A percentile compares a stretch with the other conserved stretches of the same genome.
Conservation (phyloP, 164 flowering plant genomes). For the Houttuynia cordata region DNA sequence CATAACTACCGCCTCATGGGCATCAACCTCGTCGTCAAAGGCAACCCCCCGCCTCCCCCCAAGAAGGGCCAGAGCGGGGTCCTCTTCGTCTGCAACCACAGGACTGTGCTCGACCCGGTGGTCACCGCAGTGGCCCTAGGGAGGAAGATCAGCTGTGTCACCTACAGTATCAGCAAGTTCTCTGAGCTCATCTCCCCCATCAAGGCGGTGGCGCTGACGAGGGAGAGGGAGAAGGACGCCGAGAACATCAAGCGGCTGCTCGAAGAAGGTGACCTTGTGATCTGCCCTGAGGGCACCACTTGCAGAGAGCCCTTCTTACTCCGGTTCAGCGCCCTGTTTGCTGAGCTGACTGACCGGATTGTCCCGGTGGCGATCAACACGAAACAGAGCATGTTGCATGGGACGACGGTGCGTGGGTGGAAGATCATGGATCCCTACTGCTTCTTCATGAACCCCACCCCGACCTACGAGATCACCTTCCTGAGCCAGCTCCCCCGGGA, state of each 20-base stretch:
- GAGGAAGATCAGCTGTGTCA: constrained; percentile 67
- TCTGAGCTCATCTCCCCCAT: constrained; percentile 71
- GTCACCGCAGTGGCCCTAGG: constrained; percentile 59
- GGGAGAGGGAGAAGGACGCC: constrained; percentile 65
- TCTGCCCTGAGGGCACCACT: constrained; percentile 88
- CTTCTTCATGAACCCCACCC: constrained; percentile 79
- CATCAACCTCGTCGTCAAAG: constrained; percentile 49
- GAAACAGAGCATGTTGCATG: constrained; percentile 58
- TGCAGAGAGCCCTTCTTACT: constrained; percentile 72
- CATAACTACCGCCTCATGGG: constrained; percentile 46
- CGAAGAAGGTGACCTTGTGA: constrained; percentile 63
- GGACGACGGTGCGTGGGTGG: constrained; percentile 57
- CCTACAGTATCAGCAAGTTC: constrained; percentile 69
- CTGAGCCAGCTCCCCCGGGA: constrained; percentile 63
- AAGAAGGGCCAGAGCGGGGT: constrained; percentile 39
- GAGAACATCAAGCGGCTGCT: constrained; percentile 44
- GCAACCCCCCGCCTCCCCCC: constrained; percentile 76
- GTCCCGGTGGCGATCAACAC: constrained; percentile 77
- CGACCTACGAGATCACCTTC: constrained; percentile 66
- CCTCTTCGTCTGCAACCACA: constrained; percentile 34
- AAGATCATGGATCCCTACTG: constrained; percentile 69
- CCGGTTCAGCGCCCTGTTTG: constrained; percentile 74
- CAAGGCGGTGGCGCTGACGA: constrained; percentile 56
- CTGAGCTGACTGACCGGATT: constrained; percentile 72
- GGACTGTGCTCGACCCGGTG: constrained; percentile 62